Percentiles rank a stretch among this genome's conserved stretches.
Conservation (phyloP, 257 asterid species). For the Cruciata laevipes region DNA sequence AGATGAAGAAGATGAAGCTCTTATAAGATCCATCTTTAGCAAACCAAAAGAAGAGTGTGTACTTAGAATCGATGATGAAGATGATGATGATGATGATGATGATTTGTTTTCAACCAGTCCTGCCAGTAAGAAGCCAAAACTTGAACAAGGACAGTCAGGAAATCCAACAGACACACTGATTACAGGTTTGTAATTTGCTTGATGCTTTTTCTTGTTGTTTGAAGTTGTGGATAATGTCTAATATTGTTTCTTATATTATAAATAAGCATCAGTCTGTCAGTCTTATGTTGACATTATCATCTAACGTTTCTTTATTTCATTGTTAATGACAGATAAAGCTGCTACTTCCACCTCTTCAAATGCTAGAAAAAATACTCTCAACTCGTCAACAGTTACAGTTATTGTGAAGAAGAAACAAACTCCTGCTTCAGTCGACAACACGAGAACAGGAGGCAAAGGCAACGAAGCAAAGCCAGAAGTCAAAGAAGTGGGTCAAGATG, state of each 20-base stretch:
- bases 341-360: not conserved
- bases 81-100: slow-evolving; percentile 22
- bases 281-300: not conserved
- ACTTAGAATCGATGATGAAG: slow-evolving; percentile 58
- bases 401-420: slow-evolving; percentile 41
- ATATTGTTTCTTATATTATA: not conserved
- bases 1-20: slow-evolving; percentile 78
- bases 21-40: slow-evolving; percentile 48
- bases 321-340: slow-evolving; percentile 18
- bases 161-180: slow-evolving; percentile 23
- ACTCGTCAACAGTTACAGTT: slow-evolving; percentile 33
- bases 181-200: not conserved
- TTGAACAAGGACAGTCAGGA: slow-evolving; percentile 22
- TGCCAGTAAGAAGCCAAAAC: slow-evolving; percentile 31
- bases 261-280: not conserved
- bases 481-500: slow-evolving; percentile 4
- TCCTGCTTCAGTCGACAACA: slow-evolving; percentile 16
- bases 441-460: not conserved
- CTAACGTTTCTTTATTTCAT: not conserved
- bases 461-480: not conserved
- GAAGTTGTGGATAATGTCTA: not conserved
- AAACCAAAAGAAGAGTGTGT: slow-evolving; percentile 32
- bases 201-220: not conserved
- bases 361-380: slow-evolving; percentile 15
- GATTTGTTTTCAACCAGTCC: slow-evolving; percentile 10